Base-by-base conservation (phyloP, 2,329 filamentous ascomycete species). In the Sporothrix variecibatus region DNA sequence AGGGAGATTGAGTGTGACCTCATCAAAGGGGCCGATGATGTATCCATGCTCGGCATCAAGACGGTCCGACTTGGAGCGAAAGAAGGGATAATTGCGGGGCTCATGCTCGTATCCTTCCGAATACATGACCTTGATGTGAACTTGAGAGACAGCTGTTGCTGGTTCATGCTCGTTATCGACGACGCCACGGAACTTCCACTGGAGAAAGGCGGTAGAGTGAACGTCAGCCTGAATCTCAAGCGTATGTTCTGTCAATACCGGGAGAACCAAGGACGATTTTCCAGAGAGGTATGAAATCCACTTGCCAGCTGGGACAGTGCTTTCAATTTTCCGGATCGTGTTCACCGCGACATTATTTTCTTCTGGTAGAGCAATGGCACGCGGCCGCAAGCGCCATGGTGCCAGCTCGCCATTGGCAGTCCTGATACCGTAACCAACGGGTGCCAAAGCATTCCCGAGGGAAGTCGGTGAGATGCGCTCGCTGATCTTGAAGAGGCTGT, bases 351-450 rank as follows among this genome's bases (percentile, higher is more conserved):
- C 74, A 0, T 60, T 46, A 1, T 74, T 81, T n/a, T 79, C 75
- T 49, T 81, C 80, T 0, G 80, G 79, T 77, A 81, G 78, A 0
- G 83, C 82, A n/a, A 84, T 83, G 0, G 75, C 72, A 0, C 83
- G 80, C n/a, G 81, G 80, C 9, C 78, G 78, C 2, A 85, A 74
- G 38, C 80, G 77, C 83, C 83, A 85, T 0, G 82, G 82, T 0
- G 81, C 70, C 5, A 84, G 78, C 46, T 84, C 82, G 0, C 83
- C 83, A 75, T 84, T 83, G 31, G 80, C 40, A 0, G 81, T 82
- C 38, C 75, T 79, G 64, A 83, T 79, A 2, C 78, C 77, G 75
- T 82, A 82, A 1, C 74, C 56, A 1, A 78, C 73, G 1, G 80
- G 78, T 1, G 34, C 75, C 0, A 78, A 70, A 1, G 65, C 1